Evolutionary conservation across 345 rosid genomes (phyloP).

Genomic region (Gossypium ekmanianum): DNA sequence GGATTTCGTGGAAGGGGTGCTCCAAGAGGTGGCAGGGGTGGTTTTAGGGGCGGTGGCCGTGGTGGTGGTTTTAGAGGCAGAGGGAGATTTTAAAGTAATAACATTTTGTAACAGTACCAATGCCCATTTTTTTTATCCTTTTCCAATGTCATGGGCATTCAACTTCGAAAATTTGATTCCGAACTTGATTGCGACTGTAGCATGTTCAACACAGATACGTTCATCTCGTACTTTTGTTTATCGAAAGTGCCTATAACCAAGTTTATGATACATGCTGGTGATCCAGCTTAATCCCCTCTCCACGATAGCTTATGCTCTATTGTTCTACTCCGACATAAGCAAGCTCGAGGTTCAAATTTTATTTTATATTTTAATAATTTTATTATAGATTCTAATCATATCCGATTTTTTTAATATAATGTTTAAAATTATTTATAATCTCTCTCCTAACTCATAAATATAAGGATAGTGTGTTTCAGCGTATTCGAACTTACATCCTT

Average conservation of each 20-base stretch:
- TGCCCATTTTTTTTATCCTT: slow-evolving; percentile 13
- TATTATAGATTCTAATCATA: rapidly evolving
- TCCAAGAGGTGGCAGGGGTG: slow-evolving; percentile 69
- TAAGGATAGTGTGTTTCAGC: too few species aligned
- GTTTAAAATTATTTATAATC: rapidly evolving
- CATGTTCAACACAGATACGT: neutral
- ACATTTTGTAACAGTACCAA: slow-evolving; percentile 18
- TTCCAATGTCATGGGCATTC: neutral
- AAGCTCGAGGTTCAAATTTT: too few species aligned
- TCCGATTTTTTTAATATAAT: too few species aligned
- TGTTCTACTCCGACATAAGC: too few species aligned
- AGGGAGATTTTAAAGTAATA: slow-evolving; percentile 38
- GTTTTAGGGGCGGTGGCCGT: slow-evolving; percentile 54
- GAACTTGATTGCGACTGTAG: neutral
- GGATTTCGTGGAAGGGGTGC: slow-evolving; percentile 64
- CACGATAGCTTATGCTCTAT: too few species aligned
- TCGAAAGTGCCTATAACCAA: neutral
- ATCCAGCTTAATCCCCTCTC: too few species aligned
- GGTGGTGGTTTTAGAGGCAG: slow-evolving; percentile 74
- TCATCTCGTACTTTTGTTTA: neutral
- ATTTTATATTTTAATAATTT: too few species aligned
- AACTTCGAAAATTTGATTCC: neutral
- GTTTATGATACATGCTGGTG: neutral
- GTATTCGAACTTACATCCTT: rapidly evolving
- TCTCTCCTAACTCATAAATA: rapidly evolving